Conservation (phyloP, 2,329 filamentous ascomycete species). For the Botryotinia narcissicola region DNA sequence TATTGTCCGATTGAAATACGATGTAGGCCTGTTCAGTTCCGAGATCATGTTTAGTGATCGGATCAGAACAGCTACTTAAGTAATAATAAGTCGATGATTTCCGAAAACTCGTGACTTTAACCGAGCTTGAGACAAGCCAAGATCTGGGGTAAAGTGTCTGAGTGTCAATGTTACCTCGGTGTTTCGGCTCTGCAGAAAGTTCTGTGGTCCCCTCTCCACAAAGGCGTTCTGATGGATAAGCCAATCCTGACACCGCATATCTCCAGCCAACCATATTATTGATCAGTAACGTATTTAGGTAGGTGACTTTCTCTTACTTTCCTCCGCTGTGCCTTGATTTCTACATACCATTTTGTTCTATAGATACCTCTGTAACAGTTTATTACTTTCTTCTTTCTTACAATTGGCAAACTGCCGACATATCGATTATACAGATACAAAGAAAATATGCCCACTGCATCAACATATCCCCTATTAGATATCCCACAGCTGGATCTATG, state of each 20-base stretch:
- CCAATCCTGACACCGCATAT: neutral
- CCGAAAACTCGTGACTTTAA: neutral
- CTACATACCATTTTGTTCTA: neutral
- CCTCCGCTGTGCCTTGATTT: neutral
- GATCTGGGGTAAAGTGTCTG: neutral
- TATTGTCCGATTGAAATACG: no score
- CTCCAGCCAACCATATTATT: neutral
- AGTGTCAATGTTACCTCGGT: conserved; percentile 6
- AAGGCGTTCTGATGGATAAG: neutral
- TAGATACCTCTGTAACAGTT: neutral
- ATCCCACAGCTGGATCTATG: conserved; percentile 78
- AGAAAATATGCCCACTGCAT: conserved; percentile 34
- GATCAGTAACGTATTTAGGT: neutral
- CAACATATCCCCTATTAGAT: conserved; percentile 44
- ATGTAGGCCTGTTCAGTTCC: no score
- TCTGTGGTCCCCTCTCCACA: neutral
- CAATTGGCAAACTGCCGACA: neutral
- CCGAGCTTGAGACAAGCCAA: neutral
- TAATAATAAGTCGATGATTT: neutral
- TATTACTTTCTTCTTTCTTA: neutral
- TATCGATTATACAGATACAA: neutral
- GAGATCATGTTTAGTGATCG: no score
- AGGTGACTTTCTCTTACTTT: neutral
- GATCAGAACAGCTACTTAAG: no score
- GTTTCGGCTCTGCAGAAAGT: conserved; percentile 4